Conservation (phyloP, 2,329 filamentous ascomycete genomes). For the Aspergillus phoenicis region DNA sequence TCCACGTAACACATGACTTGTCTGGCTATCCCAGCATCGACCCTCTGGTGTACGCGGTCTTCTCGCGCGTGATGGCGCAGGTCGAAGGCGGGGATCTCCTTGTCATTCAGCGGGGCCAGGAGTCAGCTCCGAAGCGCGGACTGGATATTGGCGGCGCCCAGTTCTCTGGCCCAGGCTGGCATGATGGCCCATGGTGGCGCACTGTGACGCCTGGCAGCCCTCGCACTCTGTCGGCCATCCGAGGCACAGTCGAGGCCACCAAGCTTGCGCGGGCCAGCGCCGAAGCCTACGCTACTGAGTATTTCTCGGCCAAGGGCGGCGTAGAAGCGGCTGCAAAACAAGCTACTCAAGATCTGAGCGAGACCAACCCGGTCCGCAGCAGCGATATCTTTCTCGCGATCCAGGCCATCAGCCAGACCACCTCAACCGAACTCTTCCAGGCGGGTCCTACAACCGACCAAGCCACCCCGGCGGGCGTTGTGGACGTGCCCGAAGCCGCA, state of each 20-base stretch:
- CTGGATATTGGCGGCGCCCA: conserved; percentile 45
- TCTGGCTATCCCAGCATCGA: conserved; percentile 93
- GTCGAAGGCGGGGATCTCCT: conserved; percentile 95
- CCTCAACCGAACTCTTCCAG: conserved; percentile 68
- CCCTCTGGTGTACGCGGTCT: conserved; percentile 86
- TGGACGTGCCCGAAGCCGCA: conserved; percentile 39
- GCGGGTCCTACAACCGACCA: conserved; percentile 52
- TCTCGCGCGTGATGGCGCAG: conserved; percentile 96
- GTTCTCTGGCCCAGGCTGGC: conserved; percentile 65
- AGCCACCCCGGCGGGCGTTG: conserved; percentile 32
- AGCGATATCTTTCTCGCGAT: conserved; percentile 96
- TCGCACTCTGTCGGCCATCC: conserved; percentile 77
- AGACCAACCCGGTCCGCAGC: conserved; percentile 85
- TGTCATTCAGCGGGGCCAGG: conserved; percentile 89
- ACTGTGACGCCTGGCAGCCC: conserved; percentile 58
- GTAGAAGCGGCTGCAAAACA: conserved; percentile 77
- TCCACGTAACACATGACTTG: conserved; percentile 96
- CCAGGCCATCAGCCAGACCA: conserved; percentile 74
- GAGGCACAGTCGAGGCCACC: conserved; percentile 80
- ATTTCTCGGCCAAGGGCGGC: conserved; percentile 76
- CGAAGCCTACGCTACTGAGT: conserved; percentile 83
- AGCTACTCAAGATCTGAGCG: conserved; percentile 76
- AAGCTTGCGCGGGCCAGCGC: conserved; percentile 89
- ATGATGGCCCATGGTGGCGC: conserved; percentile 96
- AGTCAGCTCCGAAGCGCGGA: conserved; percentile 70